Base-by-base conservation (phyloP, 1,139 yeast genomes). In the Kurtzmaniella quercitrusa region DNA sequence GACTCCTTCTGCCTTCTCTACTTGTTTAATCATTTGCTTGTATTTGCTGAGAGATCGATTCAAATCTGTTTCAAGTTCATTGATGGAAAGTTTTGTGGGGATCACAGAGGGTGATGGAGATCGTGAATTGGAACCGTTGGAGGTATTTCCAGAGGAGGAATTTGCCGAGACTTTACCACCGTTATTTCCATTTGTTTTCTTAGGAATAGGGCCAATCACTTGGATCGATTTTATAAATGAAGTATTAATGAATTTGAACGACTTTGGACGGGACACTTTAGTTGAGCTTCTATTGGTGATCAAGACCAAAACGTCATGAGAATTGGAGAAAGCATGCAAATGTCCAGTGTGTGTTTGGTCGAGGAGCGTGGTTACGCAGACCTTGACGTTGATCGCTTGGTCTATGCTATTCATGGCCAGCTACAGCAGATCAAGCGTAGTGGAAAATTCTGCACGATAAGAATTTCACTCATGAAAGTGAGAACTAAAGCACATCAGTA, bases 321-420 rank as follows among this genome's bases (percentile, higher is more conserved):
- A 54, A 9, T 63, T 48, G 4, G 68, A 79, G 58, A 76, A 82
- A 8, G 89, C 75, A 59, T 81, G 83, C 31, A 86, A 74, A 36
- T 74, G 66, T 1, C 94, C 95, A 11, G 69, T 68, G 44, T 81
- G 70, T 10, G 70, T 67, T 39, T 75, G 73, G 55, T 83, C 90
- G 41, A 81, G 65, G 10, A 76, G 66, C 40, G 86, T 85, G 7
- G 78, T 75, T 42, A 85, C 70, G 56, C 70, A 77, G 47, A 86
- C 86, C 55, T 82, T 82, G 46, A 60, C 57, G 40, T 54, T 57
- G 44, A 59, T 60, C 47, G 66, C 59, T 47, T 67, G 70, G 37
- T 67, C 72, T 42, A 67, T 51, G 39, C 58, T 59, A 42, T 62
- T 59, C 70, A 70, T 65, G 17, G 36, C 36, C 36, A 3, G 10